phyloP scores from a whole-genome alignment of 75 land plant species.

The Pseudotsuga menziesii region DNA sequence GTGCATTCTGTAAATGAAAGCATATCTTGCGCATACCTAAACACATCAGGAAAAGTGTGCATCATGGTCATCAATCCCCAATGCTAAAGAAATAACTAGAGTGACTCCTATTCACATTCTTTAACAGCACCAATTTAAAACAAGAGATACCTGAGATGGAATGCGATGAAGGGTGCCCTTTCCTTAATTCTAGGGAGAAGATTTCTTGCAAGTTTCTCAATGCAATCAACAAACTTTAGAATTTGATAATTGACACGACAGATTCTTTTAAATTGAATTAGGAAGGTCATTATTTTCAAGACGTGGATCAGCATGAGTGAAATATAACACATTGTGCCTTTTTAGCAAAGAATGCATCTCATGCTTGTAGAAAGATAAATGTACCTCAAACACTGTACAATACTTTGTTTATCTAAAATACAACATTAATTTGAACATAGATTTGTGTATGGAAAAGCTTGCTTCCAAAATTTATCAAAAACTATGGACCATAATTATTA shows the following conservation, averaged over 20 bases:
- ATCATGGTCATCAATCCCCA: neutral
- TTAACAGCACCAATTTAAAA: neutral
- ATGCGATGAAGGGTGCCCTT: constrained; percentile 25
- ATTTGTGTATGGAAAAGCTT: neutral
- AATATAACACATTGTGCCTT: constrained; percentile 36
- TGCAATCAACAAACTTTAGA: constrained; percentile 25
- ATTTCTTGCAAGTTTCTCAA: constrained; percentile 18
- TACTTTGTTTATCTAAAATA: too few species aligned
- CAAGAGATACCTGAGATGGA: constrained; percentile 32
- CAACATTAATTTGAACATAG: neutral
- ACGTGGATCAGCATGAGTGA: too few species aligned
- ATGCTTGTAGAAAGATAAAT: constrained; percentile 38
- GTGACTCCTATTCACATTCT: neutral
- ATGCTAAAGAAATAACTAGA: neutral
- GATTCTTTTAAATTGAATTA: constrained; percentile 24
- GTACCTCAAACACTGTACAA: constrained; percentile 1
- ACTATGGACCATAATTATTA: too few species aligned
- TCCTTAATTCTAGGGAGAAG: constrained; percentile 20
- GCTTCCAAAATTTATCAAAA: too few species aligned
- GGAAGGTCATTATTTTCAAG: constrained; percentile 42
- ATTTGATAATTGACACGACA: constrained; percentile 34
- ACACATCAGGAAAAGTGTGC: neutral
- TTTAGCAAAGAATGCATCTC: constrained; percentile 35
- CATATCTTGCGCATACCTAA: constrained; percentile 55
- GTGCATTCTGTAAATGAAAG: constrained; percentile 44